Conservation (phyloP, 2,329 filamentous ascomycete species). For the Dactylonectria estremocensis region DNA sequence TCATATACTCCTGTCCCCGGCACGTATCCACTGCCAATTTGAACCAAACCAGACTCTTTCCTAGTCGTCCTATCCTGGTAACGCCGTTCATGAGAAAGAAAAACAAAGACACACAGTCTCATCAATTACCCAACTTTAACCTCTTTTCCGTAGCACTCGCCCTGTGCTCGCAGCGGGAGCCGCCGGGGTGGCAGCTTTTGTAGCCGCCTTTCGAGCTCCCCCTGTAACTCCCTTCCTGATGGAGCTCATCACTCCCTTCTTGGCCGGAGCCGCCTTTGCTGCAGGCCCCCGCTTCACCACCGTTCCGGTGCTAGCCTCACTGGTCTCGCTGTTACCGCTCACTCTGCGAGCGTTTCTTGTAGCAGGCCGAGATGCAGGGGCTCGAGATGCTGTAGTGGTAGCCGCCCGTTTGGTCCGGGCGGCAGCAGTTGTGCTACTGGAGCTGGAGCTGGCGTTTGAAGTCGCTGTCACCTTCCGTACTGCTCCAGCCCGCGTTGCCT, state of each 20-base stretch:
- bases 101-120: conserved; percentile 18
- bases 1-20: conserved; percentile 36
- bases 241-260: conserved; percentile 69
- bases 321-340: conserved; percentile 75
- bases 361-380: conserved; percentile 54
- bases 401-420: conserved; percentile 55
- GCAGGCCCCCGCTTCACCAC: conserved; percentile 70
- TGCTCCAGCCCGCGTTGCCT: conserved; percentile 66
- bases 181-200: conserved; percentile 57
- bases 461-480: conserved; percentile 63
- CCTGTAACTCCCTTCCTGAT: conserved; percentile 68
- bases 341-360: conserved; percentile 67
- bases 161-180: conserved; percentile 62
- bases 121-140: conserved; percentile 47
- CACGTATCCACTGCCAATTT: conserved; percentile 34
- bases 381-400: conserved; percentile 55
- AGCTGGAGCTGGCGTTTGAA: conserved; percentile 61
- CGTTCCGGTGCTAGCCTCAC: conserved; percentile 75
- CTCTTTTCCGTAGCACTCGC: conserved; percentile 70
- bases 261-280: conserved; percentile 57
- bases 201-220: conserved; percentile 65
- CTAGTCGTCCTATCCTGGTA: conserved; percentile 33
- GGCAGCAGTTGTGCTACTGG: conserved; percentile 53
- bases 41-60: conserved; percentile 32
- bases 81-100: conserved; percentile 41